Evolutionary conservation across 768 basidiomycete genomes (phyloP), one percentile per base, ranked within the genome.

Genomic region (Myochromella boudieri): DNA sequence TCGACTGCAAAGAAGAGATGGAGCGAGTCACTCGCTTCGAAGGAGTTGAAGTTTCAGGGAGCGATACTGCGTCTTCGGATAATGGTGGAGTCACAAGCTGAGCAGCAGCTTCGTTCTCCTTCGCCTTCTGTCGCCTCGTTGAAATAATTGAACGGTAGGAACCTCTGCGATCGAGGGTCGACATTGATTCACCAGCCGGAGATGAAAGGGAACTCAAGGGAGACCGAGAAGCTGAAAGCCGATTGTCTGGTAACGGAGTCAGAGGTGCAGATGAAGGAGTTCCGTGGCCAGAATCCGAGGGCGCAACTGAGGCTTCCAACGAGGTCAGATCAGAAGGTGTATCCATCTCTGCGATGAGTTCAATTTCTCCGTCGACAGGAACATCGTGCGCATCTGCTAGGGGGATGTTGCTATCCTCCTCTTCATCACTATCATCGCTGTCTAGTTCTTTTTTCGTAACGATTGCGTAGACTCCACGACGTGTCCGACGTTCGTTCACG

Each of bases 401-500:
- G 17, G 77, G 75, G 24, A 71, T 52, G 24, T 55, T 69, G 50
- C 74, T 68, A 43, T 71, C 75, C 32, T 75, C 79, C 32, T 81
- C 77, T 38, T 80, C 79, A 20, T 82, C 78, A 48, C 78, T 80
- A 48, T 80, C 80, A 52, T 85, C 84, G 31, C 78, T 79, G 41
- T 81, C 79, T 17, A 82, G 77, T 45, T 76, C 78, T 48, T 76
- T 72, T 50, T 80, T 75, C 52, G 76, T 72, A 52, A 84, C 66
- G 31, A 87, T 78, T 22, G 85, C 85, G 61, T 91, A 91, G 14
- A 91, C 89, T 25, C 89, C 88, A 32, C 89, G 77, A 24, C 89
- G 81, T 39, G 89, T 91, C 52, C 89, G 74, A 29, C 89, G 76
- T 61, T 91, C 89, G 57, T 91, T 85, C 51, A 90, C 67, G 56